phyloP scores from a whole-genome alignment of 805 yeast species.

The Candida manassasensis region DNA sequence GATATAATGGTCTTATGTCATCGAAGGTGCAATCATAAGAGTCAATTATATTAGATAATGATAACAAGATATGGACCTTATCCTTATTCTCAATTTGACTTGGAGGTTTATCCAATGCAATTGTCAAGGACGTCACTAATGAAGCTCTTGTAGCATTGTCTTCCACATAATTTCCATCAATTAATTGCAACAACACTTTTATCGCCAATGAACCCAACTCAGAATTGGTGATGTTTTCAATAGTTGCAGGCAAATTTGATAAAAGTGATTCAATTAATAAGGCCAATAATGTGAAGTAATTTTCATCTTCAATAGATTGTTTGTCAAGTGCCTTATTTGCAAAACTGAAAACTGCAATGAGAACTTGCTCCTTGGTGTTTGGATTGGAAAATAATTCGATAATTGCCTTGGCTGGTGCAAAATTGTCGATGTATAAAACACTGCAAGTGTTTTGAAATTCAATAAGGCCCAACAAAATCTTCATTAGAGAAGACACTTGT shows the following conservation, averaged over 20 bases:
- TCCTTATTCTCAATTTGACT: slow-evolving; percentile 47
- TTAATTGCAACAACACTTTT: slow-evolving; percentile 46
- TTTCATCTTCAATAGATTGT: slow-evolving; percentile 29
- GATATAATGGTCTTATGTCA: slow-evolving; percentile 47
- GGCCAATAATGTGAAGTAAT: slow-evolving; percentile 46
- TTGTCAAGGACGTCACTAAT: slow-evolving; percentile 53
- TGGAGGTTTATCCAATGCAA: slow-evolving; percentile 56
- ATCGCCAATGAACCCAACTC: slow-evolving; percentile 52
- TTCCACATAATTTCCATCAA: slow-evolving; percentile 54
- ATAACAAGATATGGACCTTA: slow-evolving; percentile 51
- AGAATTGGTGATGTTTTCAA: slow-evolving; percentile 36
- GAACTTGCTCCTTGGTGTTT: slow-evolving; percentile 60
- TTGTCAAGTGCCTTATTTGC: slow-evolving; percentile 40
- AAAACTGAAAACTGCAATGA: slow-evolving; percentile 52
- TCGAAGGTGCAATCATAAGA: slow-evolving; percentile 50
- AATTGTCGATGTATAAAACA: slow-evolving; percentile 54
- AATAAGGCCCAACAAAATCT: slow-evolving; percentile 56
- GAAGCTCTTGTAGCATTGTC: slow-evolving; percentile 49
- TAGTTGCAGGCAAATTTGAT: slow-evolving; percentile 45
- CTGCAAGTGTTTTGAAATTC: slow-evolving; percentile 38
- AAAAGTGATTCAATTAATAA: slow-evolving; percentile 57
- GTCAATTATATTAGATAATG: slow-evolving; percentile 51
- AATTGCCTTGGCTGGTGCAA: slow-evolving; percentile 50
- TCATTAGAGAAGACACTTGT: slow-evolving; percentile 75
- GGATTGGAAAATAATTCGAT: slow-evolving; percentile 47